A percentile compares a stretch with the other conserved stretches of the same genome.
phyloP scores from a whole-genome alignment of 768 basidiomycete genomes.

The Daedalea quercina region DNA sequence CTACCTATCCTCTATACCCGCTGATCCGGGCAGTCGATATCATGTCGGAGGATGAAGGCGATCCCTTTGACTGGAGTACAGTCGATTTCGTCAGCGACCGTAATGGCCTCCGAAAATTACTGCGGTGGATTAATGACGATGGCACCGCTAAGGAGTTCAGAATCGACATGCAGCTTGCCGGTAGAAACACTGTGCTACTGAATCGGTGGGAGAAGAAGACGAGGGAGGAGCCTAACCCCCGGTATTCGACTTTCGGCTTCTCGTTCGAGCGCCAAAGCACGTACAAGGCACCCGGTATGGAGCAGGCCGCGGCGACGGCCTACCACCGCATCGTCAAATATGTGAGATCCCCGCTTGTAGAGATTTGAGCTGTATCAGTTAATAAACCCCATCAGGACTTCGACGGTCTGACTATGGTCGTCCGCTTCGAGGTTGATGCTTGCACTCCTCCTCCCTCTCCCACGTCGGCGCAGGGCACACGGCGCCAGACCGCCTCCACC shows the following conservation, averaged over 20 bases:
- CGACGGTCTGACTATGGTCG: conserved; percentile 18
- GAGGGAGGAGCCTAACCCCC: conserved; percentile 11
- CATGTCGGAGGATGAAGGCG: conserved; percentile 17
- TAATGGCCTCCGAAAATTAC: conserved; percentile 57
- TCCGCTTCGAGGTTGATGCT: conserved; percentile 23
- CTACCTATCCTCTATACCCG: conserved; percentile 38
- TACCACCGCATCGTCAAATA: conserved; percentile 21
- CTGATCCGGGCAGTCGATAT: conserved; percentile 54
- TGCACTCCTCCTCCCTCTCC: conserved; percentile 9
- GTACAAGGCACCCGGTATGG: conserved; percentile 11
- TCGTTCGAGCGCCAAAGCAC: conserved; percentile 42
- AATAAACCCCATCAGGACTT: conserved; percentile 11
- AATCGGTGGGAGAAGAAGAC: conserved; percentile 50
- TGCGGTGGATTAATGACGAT: conserved; percentile 41
- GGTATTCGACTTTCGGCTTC: conserved; percentile 42
- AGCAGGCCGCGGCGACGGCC: conserved; percentile 8
- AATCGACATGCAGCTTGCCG: conserved; percentile 62
- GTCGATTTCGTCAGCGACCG: conserved; percentile 54
- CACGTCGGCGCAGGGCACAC: not conserved
- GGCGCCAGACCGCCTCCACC: not conserved
- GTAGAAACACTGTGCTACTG: conserved; percentile 51
- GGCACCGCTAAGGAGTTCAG: conserved; percentile 41
- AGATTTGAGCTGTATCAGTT: not conserved
- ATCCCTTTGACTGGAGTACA: conserved; percentile 28
- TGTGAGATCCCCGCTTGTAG: conserved; percentile 6